phyloP scores from a whole-genome alignment of 1,139 yeast genomes.

The Kluyveromyces marxianus region DNA sequence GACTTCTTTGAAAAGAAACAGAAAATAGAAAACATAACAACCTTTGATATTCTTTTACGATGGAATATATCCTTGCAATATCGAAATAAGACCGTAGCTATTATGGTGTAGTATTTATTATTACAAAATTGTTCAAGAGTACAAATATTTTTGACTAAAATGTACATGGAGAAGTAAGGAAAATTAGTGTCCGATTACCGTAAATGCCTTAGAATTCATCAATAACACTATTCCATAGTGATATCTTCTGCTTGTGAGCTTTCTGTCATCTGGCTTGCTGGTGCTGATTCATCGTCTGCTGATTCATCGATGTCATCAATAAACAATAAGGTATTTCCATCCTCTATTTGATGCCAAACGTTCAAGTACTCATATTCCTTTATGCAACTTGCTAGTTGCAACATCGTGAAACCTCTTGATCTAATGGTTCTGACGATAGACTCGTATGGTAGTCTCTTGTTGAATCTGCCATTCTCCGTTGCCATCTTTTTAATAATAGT shows the following conservation, averaged over 20 bases:
- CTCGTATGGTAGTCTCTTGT: slow-evolving; percentile 45
- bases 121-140: no score
- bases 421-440: slow-evolving; percentile 62
- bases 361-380: slow-evolving; percentile 64
- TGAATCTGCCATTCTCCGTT: slow-evolving; percentile 31
- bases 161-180: no score
- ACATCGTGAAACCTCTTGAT: slow-evolving; percentile 77
- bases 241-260: slow-evolving; percentile 10
- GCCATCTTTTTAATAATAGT: slow-evolving; percentile 36
- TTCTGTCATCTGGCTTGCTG: not conserved
- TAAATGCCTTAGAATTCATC: no score
- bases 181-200: no score
- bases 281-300: slow-evolving; percentile 10
- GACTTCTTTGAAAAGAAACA: no score
- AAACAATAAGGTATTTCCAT: slow-evolving; percentile 42
- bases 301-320: slow-evolving; percentile 33
- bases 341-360: slow-evolving; percentile 71
- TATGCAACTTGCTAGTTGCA: slow-evolving; percentile 70
- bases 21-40: no score
- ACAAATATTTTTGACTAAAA: no score
- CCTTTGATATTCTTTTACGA: no score
- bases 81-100: no score
- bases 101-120: no score
- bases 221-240: slow-evolving; percentile 12
- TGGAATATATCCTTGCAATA: no score